These are phyloP conservation scores for Monotropa hypopitys DNA, from an alignment of 179 eudicot genomes.

Conservation along the genomic window DNA sequence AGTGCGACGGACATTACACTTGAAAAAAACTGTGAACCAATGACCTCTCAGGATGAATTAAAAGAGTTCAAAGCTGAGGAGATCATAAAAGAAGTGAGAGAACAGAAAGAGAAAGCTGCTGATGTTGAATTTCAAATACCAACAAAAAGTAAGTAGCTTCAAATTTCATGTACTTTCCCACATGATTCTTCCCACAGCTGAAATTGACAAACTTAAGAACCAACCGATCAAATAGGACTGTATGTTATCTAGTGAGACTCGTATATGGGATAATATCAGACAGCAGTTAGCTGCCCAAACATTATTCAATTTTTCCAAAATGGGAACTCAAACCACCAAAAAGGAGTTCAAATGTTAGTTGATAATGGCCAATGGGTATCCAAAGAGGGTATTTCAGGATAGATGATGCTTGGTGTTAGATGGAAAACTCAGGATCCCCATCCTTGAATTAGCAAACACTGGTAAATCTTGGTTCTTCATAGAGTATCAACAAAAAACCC, in stretches of 20 bases:
- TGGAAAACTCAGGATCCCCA: background rate
- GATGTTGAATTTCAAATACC: background rate
- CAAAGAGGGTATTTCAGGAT: background rate
- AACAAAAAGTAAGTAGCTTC: slow-evolving; percentile 5
- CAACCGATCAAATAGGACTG: background rate
- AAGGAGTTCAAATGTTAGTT: too few relatives aligned
- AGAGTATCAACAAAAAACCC: background rate
- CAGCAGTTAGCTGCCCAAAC: too few relatives aligned
- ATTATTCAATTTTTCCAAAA: too few relatives aligned
- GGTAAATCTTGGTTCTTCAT: background rate
- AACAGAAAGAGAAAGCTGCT: background rate
- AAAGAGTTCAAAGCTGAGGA: slow-evolving; percentile 3
- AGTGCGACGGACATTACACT: background rate
- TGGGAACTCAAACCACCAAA: too few relatives aligned
- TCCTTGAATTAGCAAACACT: background rate
- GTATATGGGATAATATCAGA: background rate
- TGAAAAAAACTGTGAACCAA: background rate
- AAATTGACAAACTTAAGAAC: background rate
- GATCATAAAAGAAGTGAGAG: background rate
- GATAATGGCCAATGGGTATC: background rate
- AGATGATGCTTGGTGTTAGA: background rate
- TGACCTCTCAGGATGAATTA: background rate
- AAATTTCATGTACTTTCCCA: background rate
- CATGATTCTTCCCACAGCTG: background rate
- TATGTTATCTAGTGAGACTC: background rate